Evolutionary conservation across 2,329 filamentous ascomycete genomes (phyloP), one percentile per base, ranked within the genome.

Genomic region (Neonectria ditissima): DNA sequence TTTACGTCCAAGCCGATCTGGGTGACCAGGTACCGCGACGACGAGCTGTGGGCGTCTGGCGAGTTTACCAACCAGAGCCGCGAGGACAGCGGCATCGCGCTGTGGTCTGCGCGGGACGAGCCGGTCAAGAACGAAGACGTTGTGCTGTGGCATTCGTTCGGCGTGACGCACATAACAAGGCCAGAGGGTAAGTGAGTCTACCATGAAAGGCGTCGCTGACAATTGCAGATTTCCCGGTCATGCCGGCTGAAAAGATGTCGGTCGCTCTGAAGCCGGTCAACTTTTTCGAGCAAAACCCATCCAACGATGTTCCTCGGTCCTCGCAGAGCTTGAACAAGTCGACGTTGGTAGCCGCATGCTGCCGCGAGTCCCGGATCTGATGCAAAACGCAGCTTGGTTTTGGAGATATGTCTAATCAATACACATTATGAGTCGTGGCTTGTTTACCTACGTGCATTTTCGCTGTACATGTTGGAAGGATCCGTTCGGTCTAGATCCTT

Each of bases 131-230:
- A 97, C 80, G 91, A 89, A 2, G 92, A 97, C 76, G 80, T 96
- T 28, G 93, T 97, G 2, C 85, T 97, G 11, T 97, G 93, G 93
- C 93, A 97, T 80, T 95, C 92, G 0, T 97, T 97, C 73, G 93
- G 93, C 45, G 83, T 97, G 37, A 94, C 91, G 1, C 93, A 97
- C 76, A 94, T 97, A 82, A 67, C 66, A 9, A 28, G 64, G 13
- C 66, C 66, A 10, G 66, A 69, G 47, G 66, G 61, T 66, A 47
- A 37, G 34, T 34, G 52, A 30, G 4, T 34, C 5, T 1, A 10
- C 16, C n/a, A 2, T n/a, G 16, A 16, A 6, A 4, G 26, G 11
- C n/a, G 14, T 1, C 0, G n/a, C 24, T 51, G 48, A 54, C 32
- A 5, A 53, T 13, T 24, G 5, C 3, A 64, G 88, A 91, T 72